Evolutionary conservation across 176 grass and related monocot species (phyloP).

Genomic region (Otatea glauca): DNA sequence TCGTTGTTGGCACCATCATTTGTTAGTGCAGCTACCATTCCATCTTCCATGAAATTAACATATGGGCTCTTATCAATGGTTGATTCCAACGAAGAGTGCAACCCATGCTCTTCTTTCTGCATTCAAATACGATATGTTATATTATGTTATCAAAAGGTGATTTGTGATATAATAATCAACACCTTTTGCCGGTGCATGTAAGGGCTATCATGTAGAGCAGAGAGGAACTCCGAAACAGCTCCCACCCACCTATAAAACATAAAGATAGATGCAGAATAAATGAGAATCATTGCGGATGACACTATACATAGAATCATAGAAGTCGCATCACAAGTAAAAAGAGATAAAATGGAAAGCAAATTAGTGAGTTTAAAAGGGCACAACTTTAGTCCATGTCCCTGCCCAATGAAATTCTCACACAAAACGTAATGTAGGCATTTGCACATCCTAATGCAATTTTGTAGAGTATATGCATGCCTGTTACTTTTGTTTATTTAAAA

Average conservation of each 20-base stretch:
- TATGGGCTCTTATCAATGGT: constrained; percentile 82
- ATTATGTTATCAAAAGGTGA: constrained; percentile 32
- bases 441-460: constrained; percentile 8
- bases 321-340: neutral
- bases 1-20: constrained; percentile 46
- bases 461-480: neutral
- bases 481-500: constrained; percentile 15
- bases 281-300: neutral
- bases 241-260: constrained; percentile 79
- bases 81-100: constrained; percentile 65
- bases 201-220: constrained; percentile 70
- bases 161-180: constrained; percentile 42
- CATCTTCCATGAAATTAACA: constrained; percentile 82
- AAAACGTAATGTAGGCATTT: neutral
- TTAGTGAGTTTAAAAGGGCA: neutral
- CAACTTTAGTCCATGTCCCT: neutral
- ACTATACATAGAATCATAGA: neutral
- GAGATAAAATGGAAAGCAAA: neutral
- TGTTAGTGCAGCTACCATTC: constrained; percentile 73
- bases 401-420: neutral
- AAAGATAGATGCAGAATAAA: constrained; percentile 6
- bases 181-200: constrained; percentile 80
- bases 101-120: constrained; percentile 51
- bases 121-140: constrained; percentile 39
- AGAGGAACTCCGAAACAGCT: constrained; percentile 67